Conservation (phyloP, 1,284 basidiomycete species). For the Cutaneotrichosporon sp. region DNA sequence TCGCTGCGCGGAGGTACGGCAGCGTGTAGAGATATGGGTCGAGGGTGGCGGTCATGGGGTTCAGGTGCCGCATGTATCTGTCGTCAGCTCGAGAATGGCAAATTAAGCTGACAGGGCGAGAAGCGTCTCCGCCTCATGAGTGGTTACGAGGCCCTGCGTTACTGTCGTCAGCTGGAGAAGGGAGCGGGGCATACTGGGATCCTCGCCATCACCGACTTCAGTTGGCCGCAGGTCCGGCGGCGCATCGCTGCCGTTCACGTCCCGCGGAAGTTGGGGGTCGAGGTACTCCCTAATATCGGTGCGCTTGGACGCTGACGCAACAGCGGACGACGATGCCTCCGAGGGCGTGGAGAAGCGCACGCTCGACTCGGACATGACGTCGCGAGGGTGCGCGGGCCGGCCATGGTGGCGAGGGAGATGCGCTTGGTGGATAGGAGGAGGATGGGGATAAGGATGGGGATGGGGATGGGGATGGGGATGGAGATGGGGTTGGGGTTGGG, state of each 20-base stretch:
- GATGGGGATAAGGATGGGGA: not conserved
- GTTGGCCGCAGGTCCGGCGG: not conserved
- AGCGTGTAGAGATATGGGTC: slow-evolving; percentile 27
- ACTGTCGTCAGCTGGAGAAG: slow-evolving; percentile 10
- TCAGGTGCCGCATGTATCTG: slow-evolving; percentile 21
- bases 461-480: not conserved
- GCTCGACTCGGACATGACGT: slow-evolving; percentile 12
- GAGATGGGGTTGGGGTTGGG: not conserved
- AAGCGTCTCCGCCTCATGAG: slow-evolving; percentile 22
- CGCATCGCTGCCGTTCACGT: not conserved
- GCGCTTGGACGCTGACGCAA: not conserved
- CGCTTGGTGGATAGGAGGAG: not conserved
- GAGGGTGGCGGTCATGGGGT: slow-evolving; percentile 24
- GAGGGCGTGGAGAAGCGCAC: slow-evolving; percentile 3
- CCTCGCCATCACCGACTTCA: not conserved
- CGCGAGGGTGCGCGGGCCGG: not conserved
- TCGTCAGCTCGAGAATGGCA: not conserved
- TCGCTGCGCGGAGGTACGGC: slow-evolving; percentile 12
- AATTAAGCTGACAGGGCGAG: not conserved
- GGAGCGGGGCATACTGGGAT: slow-evolving; percentile 17
- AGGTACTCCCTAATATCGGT: slow-evolving; percentile 8
- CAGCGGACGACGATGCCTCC: not conserved
- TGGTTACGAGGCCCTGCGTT: slow-evolving; percentile 14
- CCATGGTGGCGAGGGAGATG: not conserved
- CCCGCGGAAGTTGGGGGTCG: not conserved